phyloP scores from a whole-genome alignment of 2,329 filamentous ascomycete genomes.

The Thielaviopsis punctulata region DNA sequence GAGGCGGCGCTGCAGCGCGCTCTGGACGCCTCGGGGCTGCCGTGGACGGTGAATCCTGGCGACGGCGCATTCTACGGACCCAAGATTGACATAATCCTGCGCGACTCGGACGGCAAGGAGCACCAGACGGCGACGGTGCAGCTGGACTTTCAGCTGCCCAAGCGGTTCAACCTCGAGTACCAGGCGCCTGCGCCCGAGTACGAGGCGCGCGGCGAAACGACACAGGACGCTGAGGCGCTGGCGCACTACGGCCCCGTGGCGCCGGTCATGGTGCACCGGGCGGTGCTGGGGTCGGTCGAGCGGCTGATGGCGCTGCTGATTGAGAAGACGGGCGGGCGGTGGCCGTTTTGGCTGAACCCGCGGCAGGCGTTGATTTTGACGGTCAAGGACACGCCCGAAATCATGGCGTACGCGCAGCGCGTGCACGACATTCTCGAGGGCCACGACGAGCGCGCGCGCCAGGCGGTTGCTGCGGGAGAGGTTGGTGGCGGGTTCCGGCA shows the following conservation, averaged over 20 bases:
- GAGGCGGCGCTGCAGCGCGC: conserved; percentile 24
- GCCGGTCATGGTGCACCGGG: conserved; percentile 72
- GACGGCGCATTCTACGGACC: conserved; percentile 85
- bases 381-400: conserved; percentile 42
- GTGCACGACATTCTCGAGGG: conserved; percentile 30
- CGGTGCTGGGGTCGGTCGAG: conserved; percentile 70
- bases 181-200: conserved; percentile 47
- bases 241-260: conserved; percentile 38
- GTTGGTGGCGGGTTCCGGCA: conserved; percentile 27
- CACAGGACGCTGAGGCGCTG: conserved; percentile 29
- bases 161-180: conserved; percentile 64
- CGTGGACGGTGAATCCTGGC: conserved; percentile 60
- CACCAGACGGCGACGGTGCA: conserved; percentile 83
- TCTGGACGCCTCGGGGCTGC: conserved; percentile 47
- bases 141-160: conserved; percentile 76
- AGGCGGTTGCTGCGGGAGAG: conserved; percentile 12
- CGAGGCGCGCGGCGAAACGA: conserved; percentile 35
- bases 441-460: conserved; percentile 17
- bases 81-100: conserved; percentile 75
- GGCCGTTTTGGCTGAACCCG: conserved; percentile 81
- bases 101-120: conserved; percentile 66
- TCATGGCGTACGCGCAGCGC: conserved; percentile 31
- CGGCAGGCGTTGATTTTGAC: conserved; percentile 60
- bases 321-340: conserved; percentile 63
- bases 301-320: conserved; percentile 72